A percentile compares a stretch with the other conserved stretches of the same genome.
phyloP scores from a whole-genome alignment of 169 alveolate genomes.

The Plasmodium fragile region DNA sequence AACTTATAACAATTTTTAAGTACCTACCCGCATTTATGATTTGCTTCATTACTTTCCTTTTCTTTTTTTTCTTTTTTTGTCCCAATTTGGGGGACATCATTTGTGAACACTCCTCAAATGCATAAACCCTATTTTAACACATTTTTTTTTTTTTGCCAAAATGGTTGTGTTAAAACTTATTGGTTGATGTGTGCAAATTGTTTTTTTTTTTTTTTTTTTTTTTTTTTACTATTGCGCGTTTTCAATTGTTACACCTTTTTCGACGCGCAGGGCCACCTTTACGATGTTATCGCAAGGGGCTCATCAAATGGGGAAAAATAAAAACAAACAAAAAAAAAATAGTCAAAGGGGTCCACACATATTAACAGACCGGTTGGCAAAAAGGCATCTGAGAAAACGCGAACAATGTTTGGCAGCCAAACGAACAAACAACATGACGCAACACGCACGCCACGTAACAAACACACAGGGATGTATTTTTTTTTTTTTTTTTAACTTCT shows the following conservation, averaged over 20 bases:
- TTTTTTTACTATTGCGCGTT: neutral
- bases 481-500: neutral
- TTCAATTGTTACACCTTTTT: neutral
- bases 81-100: neutral
- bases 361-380: neutral
- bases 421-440: neutral
- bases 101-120: neutral
- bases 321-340: too few species aligned
- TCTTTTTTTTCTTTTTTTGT: neutral
- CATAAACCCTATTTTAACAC: neutral
- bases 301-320: neutral
- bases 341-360: neutral
- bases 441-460: neutral
- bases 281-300: neutral
- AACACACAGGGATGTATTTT: neutral
- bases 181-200: neutral
- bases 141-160: conserved; percentile 14
- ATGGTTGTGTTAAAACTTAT: neutral
- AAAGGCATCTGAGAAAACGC: neutral
- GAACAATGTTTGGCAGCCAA: neutral
- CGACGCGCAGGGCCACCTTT: neutral
- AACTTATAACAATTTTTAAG: neutral
- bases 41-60: neutral
- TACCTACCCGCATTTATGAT: neutral
- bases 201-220: neutral